These are phyloP conservation scores for Penicillium diatomitis DNA, from an alignment of 495 filamentous ascomycete species.

Conservation along the genomic window DNA sequence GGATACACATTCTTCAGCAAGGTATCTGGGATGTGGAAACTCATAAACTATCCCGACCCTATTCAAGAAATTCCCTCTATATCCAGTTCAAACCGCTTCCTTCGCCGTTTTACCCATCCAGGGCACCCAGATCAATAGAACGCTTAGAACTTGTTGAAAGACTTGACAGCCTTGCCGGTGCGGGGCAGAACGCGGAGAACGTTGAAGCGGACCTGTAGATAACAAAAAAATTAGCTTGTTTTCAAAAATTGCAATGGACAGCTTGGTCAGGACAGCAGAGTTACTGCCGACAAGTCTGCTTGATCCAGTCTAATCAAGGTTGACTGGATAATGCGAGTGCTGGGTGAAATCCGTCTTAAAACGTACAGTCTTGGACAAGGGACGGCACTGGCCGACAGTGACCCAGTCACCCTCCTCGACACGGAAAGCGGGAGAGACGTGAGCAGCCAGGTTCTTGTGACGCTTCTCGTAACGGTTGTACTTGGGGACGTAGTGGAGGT, in stretches of 20 bases:
- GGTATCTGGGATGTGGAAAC: constrained; percentile 41
- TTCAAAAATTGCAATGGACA: not conserved
- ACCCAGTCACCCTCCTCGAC: constrained; percentile 98
- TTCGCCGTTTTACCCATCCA: constrained; percentile 30
- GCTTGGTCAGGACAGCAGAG: too few relatives aligned
- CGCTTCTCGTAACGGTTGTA: constrained; percentile 99
- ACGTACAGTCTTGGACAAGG: constrained; percentile 96
- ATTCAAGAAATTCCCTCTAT: constrained; percentile 32
- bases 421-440: constrained; percentile 99
- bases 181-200: constrained; percentile 92
- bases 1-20: constrained; percentile 40
- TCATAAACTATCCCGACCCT: constrained; percentile 42
- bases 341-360: not conserved
- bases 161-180: constrained; percentile 94
- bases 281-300: too few relatives aligned
- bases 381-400: constrained; percentile 97
- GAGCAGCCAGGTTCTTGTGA: constrained; percentile 98
- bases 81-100: constrained; percentile 39
- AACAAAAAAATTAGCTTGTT: constrained; percentile 11
- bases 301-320: too few relatives aligned
- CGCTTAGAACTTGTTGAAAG: constrained; percentile 92
- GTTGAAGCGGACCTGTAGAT: constrained; percentile 89
- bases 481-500: constrained; percentile 98
- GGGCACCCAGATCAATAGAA: constrained; percentile 26
- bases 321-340: too few relatives aligned